A percentile compares a stretch with the other conserved stretches of the same genome.
Evolutionary conservation across 495 filamentous ascomycete species (phyloP).

Genomic region (Parathielavia hyrcaniae): DNA sequence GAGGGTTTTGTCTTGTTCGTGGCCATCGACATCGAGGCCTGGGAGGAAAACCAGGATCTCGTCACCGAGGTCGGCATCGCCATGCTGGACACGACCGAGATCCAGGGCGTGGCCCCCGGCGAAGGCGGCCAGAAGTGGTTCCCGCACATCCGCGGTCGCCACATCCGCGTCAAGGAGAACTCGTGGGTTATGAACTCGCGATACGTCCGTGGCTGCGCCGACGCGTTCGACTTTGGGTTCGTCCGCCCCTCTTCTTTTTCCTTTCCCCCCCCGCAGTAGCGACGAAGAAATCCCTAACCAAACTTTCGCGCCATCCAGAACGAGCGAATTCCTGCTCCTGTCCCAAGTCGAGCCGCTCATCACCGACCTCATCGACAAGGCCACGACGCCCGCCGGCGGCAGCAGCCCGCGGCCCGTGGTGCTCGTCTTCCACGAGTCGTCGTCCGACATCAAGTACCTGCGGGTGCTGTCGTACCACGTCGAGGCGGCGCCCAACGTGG

Average conservation of each 20-base stretch:
- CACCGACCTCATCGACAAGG: slow-evolving; percentile 26
- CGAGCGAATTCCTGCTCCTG: slow-evolving; percentile 30
- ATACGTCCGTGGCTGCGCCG: slow-evolving; percentile 64
- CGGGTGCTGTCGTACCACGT: slow-evolving; percentile 53
- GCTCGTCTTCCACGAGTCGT: slow-evolving; percentile 71
- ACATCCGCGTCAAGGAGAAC: slow-evolving; percentile 72
- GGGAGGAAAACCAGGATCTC: slow-evolving; percentile 53
- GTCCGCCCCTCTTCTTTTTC: neutral
- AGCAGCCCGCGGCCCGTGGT: slow-evolving; percentile 53
- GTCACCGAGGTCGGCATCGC: slow-evolving; percentile 86
- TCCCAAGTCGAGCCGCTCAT: slow-evolving; percentile 20
- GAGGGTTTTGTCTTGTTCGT: slow-evolving; percentile 59
- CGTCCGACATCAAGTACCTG: slow-evolving; percentile 61
- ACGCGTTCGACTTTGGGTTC: slow-evolving; percentile 69
- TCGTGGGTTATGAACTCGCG: slow-evolving; percentile 53
- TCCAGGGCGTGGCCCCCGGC: slow-evolving; percentile 52
- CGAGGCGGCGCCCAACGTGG: slow-evolving; percentile 44
- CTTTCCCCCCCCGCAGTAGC: slow-evolving; percentile 22
- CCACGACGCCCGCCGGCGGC: slow-evolving; percentile 2
- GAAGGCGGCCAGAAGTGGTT: slow-evolving; percentile 57
- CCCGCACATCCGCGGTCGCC: slow-evolving; percentile 56
- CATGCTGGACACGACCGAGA: slow-evolving; percentile 65
- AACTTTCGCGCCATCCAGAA: slow-evolving; percentile 21
- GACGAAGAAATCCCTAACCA: slow-evolving; percentile 11
- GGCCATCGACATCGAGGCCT: slow-evolving; percentile 74